Conservation (phyloP, 176 grass and related monocot genomes). For the Aegilops speltoides region DNA sequence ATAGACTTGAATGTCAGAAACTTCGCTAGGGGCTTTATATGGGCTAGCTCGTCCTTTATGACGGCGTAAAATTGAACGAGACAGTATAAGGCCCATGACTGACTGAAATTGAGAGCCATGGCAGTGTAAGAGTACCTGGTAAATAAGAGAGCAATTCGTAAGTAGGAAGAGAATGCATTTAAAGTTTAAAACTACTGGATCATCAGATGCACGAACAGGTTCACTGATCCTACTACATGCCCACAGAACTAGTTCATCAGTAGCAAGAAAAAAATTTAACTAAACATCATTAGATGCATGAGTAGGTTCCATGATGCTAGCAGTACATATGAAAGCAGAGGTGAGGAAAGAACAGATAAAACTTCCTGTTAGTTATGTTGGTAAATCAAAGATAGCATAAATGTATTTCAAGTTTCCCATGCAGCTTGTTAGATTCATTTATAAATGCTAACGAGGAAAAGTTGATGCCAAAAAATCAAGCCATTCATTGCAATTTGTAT, state of each 20-base stretch:
- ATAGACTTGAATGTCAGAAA: constrained; percentile 96
- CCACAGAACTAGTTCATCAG: neutral
- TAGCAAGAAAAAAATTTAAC: constrained; percentile 1
- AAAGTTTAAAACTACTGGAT: neutral
- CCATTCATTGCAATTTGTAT: neutral
- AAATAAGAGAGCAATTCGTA: constrained; percentile 24
- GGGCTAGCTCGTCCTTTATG: constrained; percentile 89
- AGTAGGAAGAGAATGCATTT: constrained; percentile 3
- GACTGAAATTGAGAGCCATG: constrained; percentile 91
- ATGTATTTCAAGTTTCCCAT: neutral
- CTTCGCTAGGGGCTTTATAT: constrained; percentile 93
- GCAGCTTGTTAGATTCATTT: neutral
- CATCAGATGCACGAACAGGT: constrained; percentile 2
- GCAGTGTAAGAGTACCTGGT: constrained; percentile 92
- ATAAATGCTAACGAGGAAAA: neutral
- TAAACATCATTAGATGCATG: constrained; percentile 1
- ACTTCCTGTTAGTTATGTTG: neutral
- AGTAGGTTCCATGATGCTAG: neutral
- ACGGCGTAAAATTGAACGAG: constrained; percentile 89
- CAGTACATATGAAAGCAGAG: neutral
- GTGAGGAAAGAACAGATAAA: neutral
- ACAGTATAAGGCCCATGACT: constrained; percentile 97
- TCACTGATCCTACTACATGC: neutral
- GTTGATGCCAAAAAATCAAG: neutral
- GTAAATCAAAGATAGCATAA: neutral